Base-by-base conservation (phyloP, 176 grass and related monocot species). In the Ampelocalamus luodianensis region DNA sequence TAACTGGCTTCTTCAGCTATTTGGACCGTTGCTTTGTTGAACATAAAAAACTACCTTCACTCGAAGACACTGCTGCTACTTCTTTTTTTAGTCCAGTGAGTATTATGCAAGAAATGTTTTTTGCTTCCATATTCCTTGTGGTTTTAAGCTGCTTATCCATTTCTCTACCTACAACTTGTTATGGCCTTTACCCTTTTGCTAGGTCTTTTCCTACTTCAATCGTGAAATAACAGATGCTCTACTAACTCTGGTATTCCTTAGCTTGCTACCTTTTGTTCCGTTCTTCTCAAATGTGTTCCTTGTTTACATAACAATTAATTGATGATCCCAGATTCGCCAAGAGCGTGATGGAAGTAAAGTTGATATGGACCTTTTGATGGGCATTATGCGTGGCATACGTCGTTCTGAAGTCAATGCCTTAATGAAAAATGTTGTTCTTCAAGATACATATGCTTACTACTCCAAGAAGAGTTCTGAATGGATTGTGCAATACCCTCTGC, bases 141-240 rank as follows among this genome's bases (percentile, higher is more conserved):
- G 39, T 84, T 72, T 42, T 80, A 44, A 44, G 62, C 50, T 84
- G 61, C 67, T 26, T 80, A 55, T 18, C 4, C 42, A 37, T 50
- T 74, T 90, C 55, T 68, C 3, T 87, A 74, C 43, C 44, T 18
- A 15, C 32, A 75, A 79, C 22, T 60, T 45, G 27, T 69, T 36
- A 69, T 83, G 80, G 23, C 61, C 2, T 49, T 90, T n/a, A 45
- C 18, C 74, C 75, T 76, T 87, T 74, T 61, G 29, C 43, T 74
- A 90, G 89, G 89, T 90, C 51, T 90, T 90, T 87, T 90, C 85
- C 51, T 80, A 51, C 68, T 90, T 90, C 61, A 67, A 65, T 50
- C 75, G 63, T 75, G 68, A 87, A 80, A 70, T 79, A 84, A 68
- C 51, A 70, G 85, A 83, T 36, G 76, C 80, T 87, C 61, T 87